phyloP scores from a whole-genome alignment of 1,139 yeast species.

The Pichia sp. region DNA sequence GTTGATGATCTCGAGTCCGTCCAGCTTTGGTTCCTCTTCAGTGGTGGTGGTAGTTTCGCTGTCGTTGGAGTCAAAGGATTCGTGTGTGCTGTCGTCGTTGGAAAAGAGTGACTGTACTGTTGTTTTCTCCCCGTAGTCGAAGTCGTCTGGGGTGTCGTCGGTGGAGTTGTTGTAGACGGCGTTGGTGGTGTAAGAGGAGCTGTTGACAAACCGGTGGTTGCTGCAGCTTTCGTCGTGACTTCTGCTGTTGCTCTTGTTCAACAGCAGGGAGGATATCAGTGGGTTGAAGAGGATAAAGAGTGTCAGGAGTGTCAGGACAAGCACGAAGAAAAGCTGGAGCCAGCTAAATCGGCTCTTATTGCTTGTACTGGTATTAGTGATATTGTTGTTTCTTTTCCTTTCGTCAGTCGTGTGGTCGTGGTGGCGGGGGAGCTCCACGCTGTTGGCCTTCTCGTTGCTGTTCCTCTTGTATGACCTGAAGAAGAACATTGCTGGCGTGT shows the following conservation, averaged over 20 bases:
- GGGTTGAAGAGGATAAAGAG: conserved; percentile 1
- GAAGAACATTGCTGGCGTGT: too few species aligned
- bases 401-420: too few species aligned
- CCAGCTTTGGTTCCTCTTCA: not conserved
- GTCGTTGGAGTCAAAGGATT: not conserved
- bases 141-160: not conserved
- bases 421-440: too few species aligned
- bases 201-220: not conserved
- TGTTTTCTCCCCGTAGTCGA: not conserved
- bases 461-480: too few species aligned
- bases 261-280: not conserved
- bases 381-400: too few species aligned
- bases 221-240: not conserved
- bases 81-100: not conserved
- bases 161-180: not conserved
- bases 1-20: conserved; percentile 3
- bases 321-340: not conserved
- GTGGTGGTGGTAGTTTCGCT: not conserved
- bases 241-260: not conserved
- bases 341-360: not conserved
- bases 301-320: not conserved
- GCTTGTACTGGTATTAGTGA: not conserved
- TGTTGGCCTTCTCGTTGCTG: too few species aligned
- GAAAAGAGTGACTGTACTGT: not conserved
- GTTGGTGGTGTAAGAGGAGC: not conserved